These are phyloP conservation scores for Ceratocystis variospora DNA, from an alignment of 2,329 filamentous ascomycete genomes.

Conservation along the genomic window DNA sequence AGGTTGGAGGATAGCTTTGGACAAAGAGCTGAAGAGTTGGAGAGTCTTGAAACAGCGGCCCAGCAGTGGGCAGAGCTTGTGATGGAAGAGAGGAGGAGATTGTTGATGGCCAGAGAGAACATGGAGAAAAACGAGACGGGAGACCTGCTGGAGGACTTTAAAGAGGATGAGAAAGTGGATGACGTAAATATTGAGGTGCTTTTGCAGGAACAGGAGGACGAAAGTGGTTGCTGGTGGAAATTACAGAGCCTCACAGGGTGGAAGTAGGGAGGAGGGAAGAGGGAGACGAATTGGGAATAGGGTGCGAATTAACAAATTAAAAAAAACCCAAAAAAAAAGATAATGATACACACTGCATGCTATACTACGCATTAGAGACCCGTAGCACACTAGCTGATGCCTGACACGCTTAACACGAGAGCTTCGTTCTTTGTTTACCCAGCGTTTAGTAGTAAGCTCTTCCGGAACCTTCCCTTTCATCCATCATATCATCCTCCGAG, in stretches of 20 bases:
- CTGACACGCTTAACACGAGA: neutral
- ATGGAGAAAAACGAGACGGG: slow-evolving; percentile 9
- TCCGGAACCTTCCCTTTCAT: slow-evolving; percentile 27
- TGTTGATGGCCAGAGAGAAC: neutral
- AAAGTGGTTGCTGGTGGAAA: neutral
- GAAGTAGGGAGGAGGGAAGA: neutral
- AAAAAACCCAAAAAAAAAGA: neutral
- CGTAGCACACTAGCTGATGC: too few relatives aligned
- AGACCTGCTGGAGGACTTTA: slow-evolving; percentile 15
- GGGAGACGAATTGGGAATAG: too few relatives aligned
- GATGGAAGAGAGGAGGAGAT: slow-evolving; percentile 7
- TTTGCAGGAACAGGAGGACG: neutral
- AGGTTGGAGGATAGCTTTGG: slow-evolving; percentile 6
- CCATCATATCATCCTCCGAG: slow-evolving; percentile 33
- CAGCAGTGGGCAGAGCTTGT: slow-evolving; percentile 14
- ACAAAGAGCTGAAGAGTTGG: slow-evolving; percentile 19
- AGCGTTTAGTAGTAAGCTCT: slow-evolving; percentile 20
- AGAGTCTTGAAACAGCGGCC: slow-evolving; percentile 12
- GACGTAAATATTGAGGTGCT: slow-evolving; percentile 11
- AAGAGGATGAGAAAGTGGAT: slow-evolving; percentile 12
- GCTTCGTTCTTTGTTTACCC: neutral
- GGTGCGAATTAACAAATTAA: neutral
- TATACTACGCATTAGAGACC: neutral
- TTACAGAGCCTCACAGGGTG: neutral
- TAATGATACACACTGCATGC: neutral